Evolutionary conservation across 768 basidiomycete species (phyloP).

Genomic region (Calocybe gangraenosa): DNA sequence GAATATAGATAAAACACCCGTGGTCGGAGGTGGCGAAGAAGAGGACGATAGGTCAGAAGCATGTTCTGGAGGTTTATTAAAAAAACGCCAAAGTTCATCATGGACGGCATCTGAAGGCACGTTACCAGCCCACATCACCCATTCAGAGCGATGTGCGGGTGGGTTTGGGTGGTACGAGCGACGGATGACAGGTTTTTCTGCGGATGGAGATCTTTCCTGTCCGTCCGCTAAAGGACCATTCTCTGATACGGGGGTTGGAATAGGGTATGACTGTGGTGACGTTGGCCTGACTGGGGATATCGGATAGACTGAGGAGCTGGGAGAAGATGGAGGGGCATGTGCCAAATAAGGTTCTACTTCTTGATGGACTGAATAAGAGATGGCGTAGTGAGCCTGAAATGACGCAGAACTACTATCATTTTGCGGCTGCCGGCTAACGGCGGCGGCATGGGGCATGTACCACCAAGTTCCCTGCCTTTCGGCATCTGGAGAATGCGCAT

Average conservation of each 20-base stretch:
- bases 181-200: conserved; percentile 34
- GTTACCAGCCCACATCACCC: conserved; percentile 98
- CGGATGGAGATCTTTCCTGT: conserved; percentile 3
- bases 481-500: conserved; percentile 23
- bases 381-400: conserved; percentile 28
- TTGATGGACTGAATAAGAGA: conserved; percentile 24
- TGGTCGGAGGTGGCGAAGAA: conserved; percentile 10
- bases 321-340: conserved; percentile 16
- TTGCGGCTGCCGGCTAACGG: conserved; percentile 22
- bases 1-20: conserved; percentile 82
- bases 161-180: conserved; percentile 67
- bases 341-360: conserved; percentile 19
- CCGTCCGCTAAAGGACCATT: conserved; percentile 8
- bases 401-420: conserved; percentile 18
- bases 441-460: conserved; percentile 36
- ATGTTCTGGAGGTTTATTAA: conserved; percentile 37
- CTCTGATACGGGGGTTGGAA: conserved; percentile 6
- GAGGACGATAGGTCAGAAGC: background rate
- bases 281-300: conserved; percentile 5
- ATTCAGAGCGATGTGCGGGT: conserved; percentile 74
- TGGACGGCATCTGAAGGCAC: conserved; percentile 79
- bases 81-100: conserved; percentile 85
- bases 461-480: conserved; percentile 52
- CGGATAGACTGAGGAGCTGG: conserved; percentile 15
- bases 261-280: conserved; percentile 3